These are phyloP conservation scores for Hyphopichia khmerensis DNA, from an alignment of 1,139 yeast species.

Conservation along the genomic window DNA sequence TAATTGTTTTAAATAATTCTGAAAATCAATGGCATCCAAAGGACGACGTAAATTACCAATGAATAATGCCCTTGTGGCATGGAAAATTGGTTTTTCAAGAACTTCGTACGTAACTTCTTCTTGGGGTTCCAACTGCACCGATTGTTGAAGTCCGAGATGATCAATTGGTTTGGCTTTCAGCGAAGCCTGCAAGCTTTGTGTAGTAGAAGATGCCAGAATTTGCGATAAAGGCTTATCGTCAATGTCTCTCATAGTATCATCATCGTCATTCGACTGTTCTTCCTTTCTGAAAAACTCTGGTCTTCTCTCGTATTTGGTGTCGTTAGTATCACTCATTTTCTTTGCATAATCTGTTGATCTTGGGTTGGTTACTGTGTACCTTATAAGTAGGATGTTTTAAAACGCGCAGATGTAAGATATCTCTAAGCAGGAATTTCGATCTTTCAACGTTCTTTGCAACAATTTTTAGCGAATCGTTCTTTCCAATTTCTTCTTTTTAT, in stretches of 20 bases:
- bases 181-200: not conserved
- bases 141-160: slow-evolving; percentile 24
- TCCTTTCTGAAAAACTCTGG: slow-evolving; percentile 10
- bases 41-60: slow-evolving; percentile 44
- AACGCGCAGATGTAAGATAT: not conserved
- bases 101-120: slow-evolving; percentile 35
- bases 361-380: no score
- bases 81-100: slow-evolving; percentile 27
- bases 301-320: slow-evolving; percentile 14
- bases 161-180: slow-evolving; percentile 10
- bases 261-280: slow-evolving; percentile 6
- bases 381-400: not conserved
- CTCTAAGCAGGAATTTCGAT: not conserved
- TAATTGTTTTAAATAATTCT: slow-evolving; percentile 28
- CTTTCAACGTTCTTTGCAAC: no score
- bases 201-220: not conserved
- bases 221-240: not conserved
- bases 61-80: slow-evolving; percentile 41
- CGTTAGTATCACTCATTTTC: slow-evolving; percentile 18
- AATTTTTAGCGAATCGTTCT: no score
- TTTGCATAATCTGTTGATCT: not conserved
- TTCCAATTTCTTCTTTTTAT: no score
- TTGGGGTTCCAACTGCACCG: slow-evolving; percentile 18
- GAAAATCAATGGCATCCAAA: slow-evolving; percentile 37
- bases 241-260: no score